Evolutionary conservation across 192 early-diverging fungal species (phyloP).

Genomic region (Coemansia sp.): DNA sequence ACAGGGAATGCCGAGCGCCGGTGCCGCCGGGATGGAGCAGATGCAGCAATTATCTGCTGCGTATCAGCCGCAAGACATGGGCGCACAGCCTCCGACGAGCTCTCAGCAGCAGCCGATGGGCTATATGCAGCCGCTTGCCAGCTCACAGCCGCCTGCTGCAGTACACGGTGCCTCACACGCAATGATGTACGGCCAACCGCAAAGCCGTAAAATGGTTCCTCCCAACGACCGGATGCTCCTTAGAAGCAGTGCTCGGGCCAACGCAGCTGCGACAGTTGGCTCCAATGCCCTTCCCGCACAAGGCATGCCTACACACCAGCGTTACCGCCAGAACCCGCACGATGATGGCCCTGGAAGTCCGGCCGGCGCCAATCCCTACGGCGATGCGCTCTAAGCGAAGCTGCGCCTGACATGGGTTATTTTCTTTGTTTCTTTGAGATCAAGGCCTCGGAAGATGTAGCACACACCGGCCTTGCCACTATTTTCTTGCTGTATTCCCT

Average conservation of each 20-base stretch:
- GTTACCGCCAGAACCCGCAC: conserved; percentile 40
- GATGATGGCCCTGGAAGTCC: conserved; percentile 31
- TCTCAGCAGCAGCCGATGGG: conserved; percentile 7
- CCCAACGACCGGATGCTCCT: conserved; percentile 46
- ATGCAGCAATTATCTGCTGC: conserved; percentile 32
- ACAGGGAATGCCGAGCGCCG: conserved; percentile 40
- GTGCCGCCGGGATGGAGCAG: conserved; percentile 39
- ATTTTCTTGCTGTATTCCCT: conserved; percentile 3
- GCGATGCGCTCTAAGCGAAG: conserved; percentile 23
- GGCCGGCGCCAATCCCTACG: conserved; percentile 24
- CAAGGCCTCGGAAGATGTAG: neutral
- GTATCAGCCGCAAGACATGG: conserved; percentile 29
- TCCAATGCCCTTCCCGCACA: conserved; percentile 15
- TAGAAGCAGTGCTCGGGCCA: conserved; percentile 43
- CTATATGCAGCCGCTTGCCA: conserved; percentile 36
- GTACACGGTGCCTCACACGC: conserved; percentile 29
- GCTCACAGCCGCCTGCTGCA: conserved; percentile 24
- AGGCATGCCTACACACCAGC: conserved; percentile 24
- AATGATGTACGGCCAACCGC: conserved; percentile 42
- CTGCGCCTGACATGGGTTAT: neutral
- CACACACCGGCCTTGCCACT: neutral
- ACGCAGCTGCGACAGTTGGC: conserved; percentile 15
- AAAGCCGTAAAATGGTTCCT: conserved; percentile 29
- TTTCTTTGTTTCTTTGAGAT: conserved; percentile 1
- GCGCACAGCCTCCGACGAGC: neutral